Base-by-base conservation (phyloP, 2,329 filamentous ascomycete genomes). In the Rhexocercosporidium sp. region DNA sequence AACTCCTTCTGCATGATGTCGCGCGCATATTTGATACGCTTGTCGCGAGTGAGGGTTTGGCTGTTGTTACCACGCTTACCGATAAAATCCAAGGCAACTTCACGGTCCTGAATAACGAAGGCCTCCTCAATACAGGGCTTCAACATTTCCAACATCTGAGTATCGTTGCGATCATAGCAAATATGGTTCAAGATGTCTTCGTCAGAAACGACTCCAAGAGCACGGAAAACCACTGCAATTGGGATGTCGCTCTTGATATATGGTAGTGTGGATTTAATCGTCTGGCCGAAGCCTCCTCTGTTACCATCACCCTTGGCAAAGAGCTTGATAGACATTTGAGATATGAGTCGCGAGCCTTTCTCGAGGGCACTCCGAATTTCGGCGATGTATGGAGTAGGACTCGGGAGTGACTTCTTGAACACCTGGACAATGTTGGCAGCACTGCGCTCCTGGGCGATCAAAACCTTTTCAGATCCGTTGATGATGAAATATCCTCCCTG, bases 401-500 rank as follows among this genome's bases (percentile, higher is more conserved):
- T 95, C n/a, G 94, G 93, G 73, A 90, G 88, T 0, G 95, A 93
- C 83, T 99, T 99, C 82, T 97, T 95, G 88, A 99, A 99, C 31
- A 99, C 95, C 81, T 99, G 96, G 5, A 99, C 96, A 67, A 98
- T 99, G 77, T 99, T 99, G 77, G 95, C 96, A 47, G 96, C 96
- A 78, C 94, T 97, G 70, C 96, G 92, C 81, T 99, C 96, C 79
- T 99, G 96, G 1, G 96, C 96, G 75, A 99, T 99, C 73, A 99
- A 83, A 25, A 99, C 96, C 85, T 99, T 99, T 78, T 99, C 96
- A 80, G 93, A 97, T 51, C 96, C 96, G 82, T 99, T 99, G 85
- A 99, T 99, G 75, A 99, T 93, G 77, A 99, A 99, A 81, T 99
- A 99, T 72, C 96, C 96, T 73, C 96, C 96, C 77, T 97, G 96